These are phyloP conservation scores for Naegleria gruberi DNA, from an alignment of 208 protist species.

Conservation along the genomic window DNA sequence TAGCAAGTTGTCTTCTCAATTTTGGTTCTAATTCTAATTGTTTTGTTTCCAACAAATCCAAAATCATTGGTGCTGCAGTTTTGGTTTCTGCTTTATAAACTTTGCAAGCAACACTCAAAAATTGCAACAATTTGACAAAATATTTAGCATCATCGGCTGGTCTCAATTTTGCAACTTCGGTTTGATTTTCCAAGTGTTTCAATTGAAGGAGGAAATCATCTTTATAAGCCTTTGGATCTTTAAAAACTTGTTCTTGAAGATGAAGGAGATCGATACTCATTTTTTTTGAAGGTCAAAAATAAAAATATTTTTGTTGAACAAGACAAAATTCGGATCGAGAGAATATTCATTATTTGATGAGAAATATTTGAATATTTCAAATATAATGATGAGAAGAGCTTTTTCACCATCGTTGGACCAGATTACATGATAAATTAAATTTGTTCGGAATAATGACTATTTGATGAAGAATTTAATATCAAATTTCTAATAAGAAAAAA, in stretches of 20 bases:
- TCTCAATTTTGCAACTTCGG: constrained; percentile 27
- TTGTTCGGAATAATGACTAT: no score
- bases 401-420: no score
- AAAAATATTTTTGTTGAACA: no score
- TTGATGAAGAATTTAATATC: no score
- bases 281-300: background rate
- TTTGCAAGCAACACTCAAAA: background rate
- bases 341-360: no score
- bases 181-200: constrained; percentile 79
- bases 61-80: background rate
- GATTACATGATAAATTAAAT: no score
- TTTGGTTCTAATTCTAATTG: background rate
- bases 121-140: background rate
- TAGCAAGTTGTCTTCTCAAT: background rate
- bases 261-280: background rate
- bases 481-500: no score
- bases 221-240: constrained; percentile 84
- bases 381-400: no score
- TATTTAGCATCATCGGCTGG: background rate
- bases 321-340: no score
- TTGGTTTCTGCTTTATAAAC: background rate
- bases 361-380: no score
- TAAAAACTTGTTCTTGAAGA: constrained; percentile 85
- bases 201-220: constrained; percentile 88
- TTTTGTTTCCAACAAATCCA: background rate